Evolutionary conservation across 495 filamentous ascomycete species (phyloP).

Genomic region (Aspergillus affinis): DNA sequence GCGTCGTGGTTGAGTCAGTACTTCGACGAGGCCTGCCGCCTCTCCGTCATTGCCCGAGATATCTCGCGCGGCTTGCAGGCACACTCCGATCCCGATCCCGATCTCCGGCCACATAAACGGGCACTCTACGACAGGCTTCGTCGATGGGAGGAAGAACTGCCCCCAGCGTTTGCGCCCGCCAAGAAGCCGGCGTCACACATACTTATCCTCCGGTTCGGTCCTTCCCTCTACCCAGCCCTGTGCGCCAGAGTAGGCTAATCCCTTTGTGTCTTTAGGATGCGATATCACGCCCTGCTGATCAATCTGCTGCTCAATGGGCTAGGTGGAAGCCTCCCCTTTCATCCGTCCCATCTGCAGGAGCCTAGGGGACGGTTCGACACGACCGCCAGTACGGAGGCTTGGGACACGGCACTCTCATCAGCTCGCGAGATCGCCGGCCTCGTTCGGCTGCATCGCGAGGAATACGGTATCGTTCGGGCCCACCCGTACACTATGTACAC

Average conservation of each 20-base stretch:
- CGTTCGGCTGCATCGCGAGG: conserved; percentile 16
- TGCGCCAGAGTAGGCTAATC: not conserved
- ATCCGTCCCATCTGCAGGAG: not conserved
- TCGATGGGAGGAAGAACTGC: conserved; percentile 24
- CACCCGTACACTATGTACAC: conserved; percentile 36
- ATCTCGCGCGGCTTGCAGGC: conserved; percentile 17
- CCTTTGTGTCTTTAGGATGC: conserved; percentile 21
- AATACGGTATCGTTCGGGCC: conserved; percentile 30
- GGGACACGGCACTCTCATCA: conserved; percentile 19
- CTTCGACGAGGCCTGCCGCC: conserved; percentile 33
- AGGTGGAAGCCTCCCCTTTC: conserved; percentile 7
- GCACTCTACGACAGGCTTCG: conserved; percentile 24
- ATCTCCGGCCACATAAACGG: conserved; percentile 16
- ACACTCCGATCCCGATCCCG: not conserved
- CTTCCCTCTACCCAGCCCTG: not conserved
- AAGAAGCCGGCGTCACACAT: conserved; percentile 28
- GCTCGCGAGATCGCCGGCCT: conserved; percentile 26
- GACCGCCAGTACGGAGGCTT: not conserved
- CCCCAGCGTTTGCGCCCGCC: conserved; percentile 13
- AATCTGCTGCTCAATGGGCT: conserved; percentile 27
- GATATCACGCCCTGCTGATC: conserved; percentile 32
- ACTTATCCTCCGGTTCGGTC: conserved; percentile 28
- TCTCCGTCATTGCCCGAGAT: conserved; percentile 33
- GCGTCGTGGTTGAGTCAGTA: conserved; percentile 26
- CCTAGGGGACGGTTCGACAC: not conserved